Conservation (phyloP, 768 basidiomycete species). For the Agrocybe chaxingu region DNA sequence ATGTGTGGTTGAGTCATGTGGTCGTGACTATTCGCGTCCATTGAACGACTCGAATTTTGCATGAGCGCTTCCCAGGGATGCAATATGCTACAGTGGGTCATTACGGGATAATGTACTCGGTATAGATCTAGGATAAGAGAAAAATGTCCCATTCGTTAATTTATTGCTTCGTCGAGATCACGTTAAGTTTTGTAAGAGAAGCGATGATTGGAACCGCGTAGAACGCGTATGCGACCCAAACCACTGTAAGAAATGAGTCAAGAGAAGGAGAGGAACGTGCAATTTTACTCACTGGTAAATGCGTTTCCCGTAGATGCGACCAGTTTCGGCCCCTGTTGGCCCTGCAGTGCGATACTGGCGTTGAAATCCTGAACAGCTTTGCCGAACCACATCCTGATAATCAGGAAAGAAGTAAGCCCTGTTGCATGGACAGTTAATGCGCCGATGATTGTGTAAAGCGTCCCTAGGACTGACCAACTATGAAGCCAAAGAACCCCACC, state of each 20-base stretch:
- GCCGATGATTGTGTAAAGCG: not conserved
- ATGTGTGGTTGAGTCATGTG: not conserved
- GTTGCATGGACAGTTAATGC: not conserved
- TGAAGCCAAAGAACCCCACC: slow-evolving; percentile 75
- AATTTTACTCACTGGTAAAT: slow-evolving; percentile 60
- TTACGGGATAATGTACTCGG: not conserved
- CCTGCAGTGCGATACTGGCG: slow-evolving; percentile 49
- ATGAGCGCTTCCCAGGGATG: no score
- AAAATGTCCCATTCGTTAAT: not conserved
- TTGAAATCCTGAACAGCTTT: slow-evolving; percentile 82
- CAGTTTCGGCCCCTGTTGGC: slow-evolving; percentile 52
- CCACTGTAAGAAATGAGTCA: slow-evolving; percentile 43
- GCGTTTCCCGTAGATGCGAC: slow-evolving; percentile 65
- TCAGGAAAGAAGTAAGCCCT: slow-evolving; percentile 69
- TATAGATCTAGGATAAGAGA: not conserved
- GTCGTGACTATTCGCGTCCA: not conserved
- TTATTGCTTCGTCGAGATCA: slow-evolving; percentile 35
- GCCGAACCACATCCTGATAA: slow-evolving; percentile 79
- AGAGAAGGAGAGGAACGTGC: not conserved
- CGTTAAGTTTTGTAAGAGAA: slow-evolving; percentile 65
- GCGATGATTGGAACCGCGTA: slow-evolving; percentile 67
- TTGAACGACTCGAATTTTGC: no score
- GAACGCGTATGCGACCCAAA: slow-evolving; percentile 77
- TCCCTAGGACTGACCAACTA: slow-evolving; percentile 51
- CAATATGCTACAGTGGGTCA: no score